These are phyloP conservation scores for Aspergillus nomiae DNA, from an alignment of 2,329 filamentous ascomycete genomes.

Conservation along the genomic window DNA sequence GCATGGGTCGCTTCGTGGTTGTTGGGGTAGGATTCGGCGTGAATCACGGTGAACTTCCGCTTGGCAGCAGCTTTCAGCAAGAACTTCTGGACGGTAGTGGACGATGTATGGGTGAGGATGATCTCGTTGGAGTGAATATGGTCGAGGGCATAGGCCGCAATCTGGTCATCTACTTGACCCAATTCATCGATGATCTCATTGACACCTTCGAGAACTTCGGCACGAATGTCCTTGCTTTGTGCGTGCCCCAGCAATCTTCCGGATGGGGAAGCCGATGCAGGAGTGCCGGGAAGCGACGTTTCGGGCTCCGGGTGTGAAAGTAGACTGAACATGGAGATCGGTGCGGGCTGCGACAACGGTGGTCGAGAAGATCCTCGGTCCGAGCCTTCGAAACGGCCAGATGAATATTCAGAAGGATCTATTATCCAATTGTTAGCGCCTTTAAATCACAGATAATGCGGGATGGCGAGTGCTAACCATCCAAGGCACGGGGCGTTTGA, in stretches of 20 bases:
- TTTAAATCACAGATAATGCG: neutral
- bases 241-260: conserved; percentile 33
- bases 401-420: conserved; percentile 33
- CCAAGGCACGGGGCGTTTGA: conserved; percentile 42
- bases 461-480: conserved; percentile 30
- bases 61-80: conserved; percentile 84
- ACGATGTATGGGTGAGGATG: conserved; percentile 85
- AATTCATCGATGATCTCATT: conserved; percentile 96
- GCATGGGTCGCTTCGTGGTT: conserved; percentile 66
- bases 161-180: conserved; percentile 88
- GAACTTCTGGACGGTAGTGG: conserved; percentile 84
- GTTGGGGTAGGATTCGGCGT: conserved; percentile 74
- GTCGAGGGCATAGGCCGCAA: conserved; percentile 82
- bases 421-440: conserved; percentile 12
- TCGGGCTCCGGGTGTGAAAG: conserved; percentile 67
- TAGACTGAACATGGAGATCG: conserved; percentile 83
- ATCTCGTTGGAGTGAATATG: conserved; percentile 93
- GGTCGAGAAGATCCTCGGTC: conserved; percentile 53
- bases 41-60: conserved; percentile 86
- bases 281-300: conserved; percentile 43
- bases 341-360: conserved; percentile 59
- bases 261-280: conserved; percentile 37
- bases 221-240: conserved; percentile 68
- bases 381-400: conserved; percentile 31
- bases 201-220: conserved; percentile 91